Base-by-base conservation (phyloP, 352 stramenopile genomes). In the Phytophthora podocarpi region DNA sequence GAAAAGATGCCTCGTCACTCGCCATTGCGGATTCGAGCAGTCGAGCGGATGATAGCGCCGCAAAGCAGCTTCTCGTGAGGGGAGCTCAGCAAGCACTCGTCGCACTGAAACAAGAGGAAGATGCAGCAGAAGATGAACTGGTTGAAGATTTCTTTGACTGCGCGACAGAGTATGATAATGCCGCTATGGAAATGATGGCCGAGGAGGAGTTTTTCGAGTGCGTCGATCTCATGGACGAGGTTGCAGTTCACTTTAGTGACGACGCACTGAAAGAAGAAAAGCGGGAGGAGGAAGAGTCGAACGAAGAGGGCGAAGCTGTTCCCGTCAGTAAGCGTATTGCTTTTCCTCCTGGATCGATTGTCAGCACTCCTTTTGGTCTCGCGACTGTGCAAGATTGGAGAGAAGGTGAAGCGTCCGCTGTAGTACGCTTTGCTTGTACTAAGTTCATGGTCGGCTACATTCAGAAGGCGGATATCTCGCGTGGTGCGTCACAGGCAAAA, bases 201-300 rank as follows among this genome's bases (percentile, higher is more conserved):
- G 87, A 96, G 67, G 87, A 96, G 24, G 80, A 93, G 32, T 96
- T 92, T 56, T 96, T 91, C 36, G 87, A 96, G 46, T 94, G 87
- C 48, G 45, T 93, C 6, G 79, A 91, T 42, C 57, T 92, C 10
- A 78, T 80, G 35, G 67, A 90, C 23, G 70, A 80, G 8, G 76
- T 94, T 2, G 62, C 78, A 5, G 36, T 45, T 18, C 69, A 81
- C 34, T 90, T 93, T 36, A 64, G 58, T 23, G 43, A 60, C 12
- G 40, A 64, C 5, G 36, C 39, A 5, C 24, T 56, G 10, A 41
- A 67, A 26, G 39, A 72, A 46, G 61, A 73, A 48, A 64, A 64
- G 3, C 26, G 20, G 9, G 26, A 50, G 18, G 24, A 71, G 13
- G 40, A 65, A 15, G 15, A 70, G 1, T 21, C 23, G 8, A 32